Conservation (phyloP, 1,284 basidiomycete species). For the Sporisorium sorghi region DNA sequence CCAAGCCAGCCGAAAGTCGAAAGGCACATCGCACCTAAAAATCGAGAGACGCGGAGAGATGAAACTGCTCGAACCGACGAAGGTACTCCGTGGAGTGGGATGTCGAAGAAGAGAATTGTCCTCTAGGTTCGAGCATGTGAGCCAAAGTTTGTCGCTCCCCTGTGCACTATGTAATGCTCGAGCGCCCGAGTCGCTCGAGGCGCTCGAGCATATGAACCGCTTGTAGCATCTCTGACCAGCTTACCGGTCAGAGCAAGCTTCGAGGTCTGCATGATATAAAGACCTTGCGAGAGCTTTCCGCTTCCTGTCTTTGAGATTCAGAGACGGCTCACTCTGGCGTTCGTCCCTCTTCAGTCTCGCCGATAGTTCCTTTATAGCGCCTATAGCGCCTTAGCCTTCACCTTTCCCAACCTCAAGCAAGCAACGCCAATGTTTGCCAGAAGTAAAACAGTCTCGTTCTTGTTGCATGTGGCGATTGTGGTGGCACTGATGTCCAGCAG, state of each 20-base stretch:
- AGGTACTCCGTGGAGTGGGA: conserved; percentile 5
- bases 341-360: too few species aligned
- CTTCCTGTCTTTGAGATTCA: background rate
- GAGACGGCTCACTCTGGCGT: background rate
- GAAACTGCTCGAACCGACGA: background rate
- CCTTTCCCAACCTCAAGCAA: too few species aligned
- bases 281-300: background rate
- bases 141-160: background rate
- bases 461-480: background rate
- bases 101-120: background rate
- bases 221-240: too few species aligned
- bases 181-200: background rate
- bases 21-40: background rate
- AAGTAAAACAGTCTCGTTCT: background rate
- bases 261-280: background rate
- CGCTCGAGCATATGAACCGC: too few species aligned
- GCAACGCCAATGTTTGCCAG: background rate
- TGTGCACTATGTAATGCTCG: background rate
- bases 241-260: background rate
- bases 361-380: too few species aligned
- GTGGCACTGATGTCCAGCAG: background rate
- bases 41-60: background rate
- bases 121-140: background rate
- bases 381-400: too few species aligned
- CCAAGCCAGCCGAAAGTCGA: conserved; percentile 4